Evolutionary conservation across 2,329 filamentous ascomycete species (phyloP).

Genomic region (Elsinoe fawcettii): DNA sequence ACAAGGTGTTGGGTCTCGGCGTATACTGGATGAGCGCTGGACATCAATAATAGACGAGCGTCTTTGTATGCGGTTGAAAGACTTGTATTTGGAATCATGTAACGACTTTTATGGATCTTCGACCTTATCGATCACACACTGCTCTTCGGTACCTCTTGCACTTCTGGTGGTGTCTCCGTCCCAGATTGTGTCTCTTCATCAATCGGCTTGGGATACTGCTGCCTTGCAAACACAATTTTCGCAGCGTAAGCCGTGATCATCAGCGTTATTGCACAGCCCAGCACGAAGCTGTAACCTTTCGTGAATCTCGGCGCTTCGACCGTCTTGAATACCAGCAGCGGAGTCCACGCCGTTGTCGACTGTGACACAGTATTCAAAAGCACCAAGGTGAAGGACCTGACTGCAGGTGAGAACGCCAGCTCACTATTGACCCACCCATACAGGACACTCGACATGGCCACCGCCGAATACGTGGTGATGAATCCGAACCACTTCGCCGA

Average conservation of each 20-base stretch:
- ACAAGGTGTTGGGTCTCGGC: neutral
- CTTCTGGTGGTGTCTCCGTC: neutral
- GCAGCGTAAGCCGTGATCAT: neutral
- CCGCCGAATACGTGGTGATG: slow-evolving; percentile 42
- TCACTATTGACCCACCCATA: slow-evolving; percentile 49
- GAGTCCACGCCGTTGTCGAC: slow-evolving; percentile 51
- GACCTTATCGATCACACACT: neutral
- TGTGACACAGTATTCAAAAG: slow-evolving; percentile 48
- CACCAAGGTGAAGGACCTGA: slow-evolving; percentile 42
- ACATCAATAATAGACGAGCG: neutral
- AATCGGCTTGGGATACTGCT: neutral
- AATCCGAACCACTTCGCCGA: slow-evolving; percentile 49
- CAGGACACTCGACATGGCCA: slow-evolving; percentile 48
- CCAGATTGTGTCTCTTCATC: neutral
- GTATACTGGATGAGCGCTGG: neutral
- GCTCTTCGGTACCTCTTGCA: neutral
- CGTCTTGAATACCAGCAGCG: slow-evolving; percentile 44
- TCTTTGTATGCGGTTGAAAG: neutral
- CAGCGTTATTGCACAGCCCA: neutral
- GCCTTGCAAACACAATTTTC: neutral
- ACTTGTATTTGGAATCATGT: neutral
- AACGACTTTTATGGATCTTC: neutral
- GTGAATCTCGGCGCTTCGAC: slow-evolving; percentile 37
- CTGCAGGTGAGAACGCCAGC: slow-evolving; percentile 13
- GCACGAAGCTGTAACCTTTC: slow-evolving; percentile 36